Conservation (phyloP, 331 rosid species). For the Acacia pycnantha region DNA sequence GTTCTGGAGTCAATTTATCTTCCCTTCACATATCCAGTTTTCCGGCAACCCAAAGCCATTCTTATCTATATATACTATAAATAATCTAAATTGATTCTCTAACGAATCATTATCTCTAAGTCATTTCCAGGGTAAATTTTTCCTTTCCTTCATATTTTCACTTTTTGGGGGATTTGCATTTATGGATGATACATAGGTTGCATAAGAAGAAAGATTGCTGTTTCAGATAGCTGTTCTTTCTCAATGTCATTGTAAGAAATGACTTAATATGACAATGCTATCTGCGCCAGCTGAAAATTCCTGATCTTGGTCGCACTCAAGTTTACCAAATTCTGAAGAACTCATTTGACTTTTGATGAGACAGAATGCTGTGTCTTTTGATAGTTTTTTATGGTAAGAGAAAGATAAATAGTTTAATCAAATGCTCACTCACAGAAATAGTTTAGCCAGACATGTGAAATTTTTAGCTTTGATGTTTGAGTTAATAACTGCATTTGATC, state of each 20-base stretch:
- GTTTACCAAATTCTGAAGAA: background rate
- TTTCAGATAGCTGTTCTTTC: conserved; percentile 7
- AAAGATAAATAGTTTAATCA: background rate
- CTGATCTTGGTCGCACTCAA: background rate
- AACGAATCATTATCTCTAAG: background rate
- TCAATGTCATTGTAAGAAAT: background rate
- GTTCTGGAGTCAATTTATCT: conserved; percentile 11
- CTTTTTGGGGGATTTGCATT: conserved; percentile 7
- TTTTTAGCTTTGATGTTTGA: background rate
- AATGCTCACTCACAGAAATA: background rate
- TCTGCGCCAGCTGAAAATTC: background rate
- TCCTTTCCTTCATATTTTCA: background rate
- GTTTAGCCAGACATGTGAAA: background rate
- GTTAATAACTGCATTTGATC: conserved; percentile 9
- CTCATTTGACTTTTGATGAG: background rate
- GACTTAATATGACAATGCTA: background rate
- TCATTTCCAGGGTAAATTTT: background rate
- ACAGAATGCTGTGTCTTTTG: background rate
- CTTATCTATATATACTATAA: background rate
- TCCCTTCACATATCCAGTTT: background rate
- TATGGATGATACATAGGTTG: conserved; percentile 10
- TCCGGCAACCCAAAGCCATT: conserved; percentile 9
- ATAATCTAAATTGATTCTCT: conserved; percentile 13
- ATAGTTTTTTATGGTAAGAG: background rate
- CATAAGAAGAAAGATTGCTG: background rate